Conservation (phyloP, 139 green algal genomes). For the Picochlorum sp. region DNA sequence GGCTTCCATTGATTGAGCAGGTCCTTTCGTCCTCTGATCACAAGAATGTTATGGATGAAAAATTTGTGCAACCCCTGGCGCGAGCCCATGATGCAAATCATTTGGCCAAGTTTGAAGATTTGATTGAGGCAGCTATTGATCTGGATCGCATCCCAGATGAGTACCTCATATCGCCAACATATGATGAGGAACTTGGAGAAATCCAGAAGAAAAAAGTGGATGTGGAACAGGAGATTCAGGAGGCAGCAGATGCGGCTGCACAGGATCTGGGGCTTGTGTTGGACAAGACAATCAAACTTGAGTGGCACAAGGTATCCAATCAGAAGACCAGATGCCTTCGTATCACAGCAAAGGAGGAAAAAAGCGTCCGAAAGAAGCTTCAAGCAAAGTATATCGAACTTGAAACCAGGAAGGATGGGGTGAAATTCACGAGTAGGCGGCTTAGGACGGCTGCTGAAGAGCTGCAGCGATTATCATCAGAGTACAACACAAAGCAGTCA, state of each 20-base stretch:
- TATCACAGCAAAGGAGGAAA: conserved; percentile 91
- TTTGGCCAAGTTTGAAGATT: conserved; percentile 90
- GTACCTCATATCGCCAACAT: conserved; percentile 80
- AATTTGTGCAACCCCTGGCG: conserved; percentile 56
- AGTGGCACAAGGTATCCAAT: conserved; percentile 75
- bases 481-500: conserved; percentile 71
- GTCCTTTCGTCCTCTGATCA: conserved; percentile 53
- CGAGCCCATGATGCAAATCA: conserved; percentile 61
- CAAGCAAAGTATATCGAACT: conserved; percentile 63
- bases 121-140: conserved; percentile 89
- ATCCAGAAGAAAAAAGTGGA: conserved; percentile 44
- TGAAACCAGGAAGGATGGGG: conserved; percentile 89
- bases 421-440: conserved; percentile 84
- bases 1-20: conserved; percentile 65
- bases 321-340: conserved; percentile 69
- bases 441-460: conserved; percentile 58
- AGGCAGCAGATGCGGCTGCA: conserved; percentile 28
- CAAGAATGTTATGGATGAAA: conserved; percentile 34
- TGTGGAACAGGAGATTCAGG: conserved; percentile 49
- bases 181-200: conserved; percentile 53
- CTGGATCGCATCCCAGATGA: conserved; percentile 86
- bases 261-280: conserved; percentile 71
- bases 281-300: conserved; percentile 84
- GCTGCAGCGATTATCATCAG: conserved; percentile 41
- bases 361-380: conserved; percentile 71